Conservation (phyloP, 78 protist species). For the Pigoraptor vietnamica region DNA sequence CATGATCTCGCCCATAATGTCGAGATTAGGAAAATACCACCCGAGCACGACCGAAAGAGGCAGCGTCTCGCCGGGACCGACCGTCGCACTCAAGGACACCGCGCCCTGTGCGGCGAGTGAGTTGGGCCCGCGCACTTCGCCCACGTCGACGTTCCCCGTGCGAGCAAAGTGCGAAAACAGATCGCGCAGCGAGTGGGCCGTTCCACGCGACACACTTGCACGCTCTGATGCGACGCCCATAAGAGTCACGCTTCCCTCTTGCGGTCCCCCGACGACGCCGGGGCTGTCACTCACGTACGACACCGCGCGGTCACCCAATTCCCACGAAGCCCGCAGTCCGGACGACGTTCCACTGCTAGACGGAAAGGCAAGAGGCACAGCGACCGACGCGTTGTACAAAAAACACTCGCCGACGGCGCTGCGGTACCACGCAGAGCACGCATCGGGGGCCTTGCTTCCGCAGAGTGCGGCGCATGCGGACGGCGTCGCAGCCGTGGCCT, state of each 20-base stretch:
- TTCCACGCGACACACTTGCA: neutral
- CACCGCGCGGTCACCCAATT: neutral
- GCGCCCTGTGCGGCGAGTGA: neutral
- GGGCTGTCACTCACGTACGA: neutral
- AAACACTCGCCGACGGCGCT: too few relatives aligned
- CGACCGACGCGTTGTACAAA: too few relatives aligned
- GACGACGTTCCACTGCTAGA: neutral
- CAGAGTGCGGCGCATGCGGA: neutral
- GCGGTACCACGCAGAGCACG: too few relatives aligned
- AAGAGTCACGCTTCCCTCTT: neutral
- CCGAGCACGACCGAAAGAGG: neutral
- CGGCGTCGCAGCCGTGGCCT: neutral
- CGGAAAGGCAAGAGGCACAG: neutral
- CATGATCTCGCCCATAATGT: neutral
- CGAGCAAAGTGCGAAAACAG: neutral
- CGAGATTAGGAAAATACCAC: neutral
- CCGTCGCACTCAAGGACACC: neutral
- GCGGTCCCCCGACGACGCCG: neutral
- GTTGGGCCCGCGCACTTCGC: neutral
- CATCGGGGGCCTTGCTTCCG: too few relatives aligned
- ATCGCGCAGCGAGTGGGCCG: neutral
- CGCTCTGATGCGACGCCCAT: neutral
- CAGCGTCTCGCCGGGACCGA: neutral
- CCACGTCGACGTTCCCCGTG: neutral
- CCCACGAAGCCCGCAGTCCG: neutral